Evolutionary conservation across 208 protist species (phyloP), one percentile per base, ranked within the genome.

Genomic region (Trypanosoma rangeli): DNA sequence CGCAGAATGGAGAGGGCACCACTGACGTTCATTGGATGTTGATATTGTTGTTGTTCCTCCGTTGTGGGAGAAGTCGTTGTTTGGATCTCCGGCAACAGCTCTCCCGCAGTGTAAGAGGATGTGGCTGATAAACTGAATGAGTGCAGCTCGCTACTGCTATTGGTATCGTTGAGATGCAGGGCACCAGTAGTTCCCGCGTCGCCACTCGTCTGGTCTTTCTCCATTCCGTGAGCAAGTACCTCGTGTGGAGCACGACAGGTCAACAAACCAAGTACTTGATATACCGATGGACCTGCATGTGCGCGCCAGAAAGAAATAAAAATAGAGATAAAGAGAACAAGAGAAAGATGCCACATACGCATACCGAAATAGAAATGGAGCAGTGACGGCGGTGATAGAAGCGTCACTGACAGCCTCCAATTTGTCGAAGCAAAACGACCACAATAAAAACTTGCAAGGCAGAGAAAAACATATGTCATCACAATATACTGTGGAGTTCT

Each of bases 321-420:
- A 62, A 46, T 8, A 62, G 39, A 16, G 28, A 26, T 16, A 54
- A 57, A 22, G 48, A 8, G 37, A 28, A 31, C 2, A 66, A 55
- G 29, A 18, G 12, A 29, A 37, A 53, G 2, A 18, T 42, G 24
- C 5, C 28, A 37, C 4, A 66, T 1, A 22, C n/a, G 20, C 8
- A 68, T 26, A 42, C 33, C 37, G 46, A 55, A 20, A 68, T 7
- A 29, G 29, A 68, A 24, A 68, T 35, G 37, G 22, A 58, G 39
- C 29, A 62, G 3, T 24, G 39, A 62, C 39, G 31, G 18, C 39
- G 31, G 18, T 62, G 31, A 48, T 7, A 48, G 28, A 33, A 2
- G 57, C 31, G 39, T 9, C 3, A 62, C 15, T 16, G 22, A 18
- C 9, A 15, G 26, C 18, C 13, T 46, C 35, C 20, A 26, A 5